Evolutionary conservation across 805 yeast genomes (phyloP), one percentile per base, ranked within the genome.

Genomic region (Zygosaccharomyces bisporus): DNA sequence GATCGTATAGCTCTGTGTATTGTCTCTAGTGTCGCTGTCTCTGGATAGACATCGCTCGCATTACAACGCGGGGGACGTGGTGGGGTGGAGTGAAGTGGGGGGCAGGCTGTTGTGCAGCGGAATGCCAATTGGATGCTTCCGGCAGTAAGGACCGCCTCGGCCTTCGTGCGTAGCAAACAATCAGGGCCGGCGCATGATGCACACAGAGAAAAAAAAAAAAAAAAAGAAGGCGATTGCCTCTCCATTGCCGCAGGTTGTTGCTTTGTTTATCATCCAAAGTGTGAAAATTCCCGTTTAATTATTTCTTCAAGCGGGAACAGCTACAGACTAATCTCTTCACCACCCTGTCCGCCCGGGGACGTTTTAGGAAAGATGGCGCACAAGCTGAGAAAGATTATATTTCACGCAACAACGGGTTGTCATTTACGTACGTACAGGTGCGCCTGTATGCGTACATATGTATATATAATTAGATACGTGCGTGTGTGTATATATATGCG

Each of bases 291-390:
- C 24, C 40, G 32, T 37, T 25, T 37, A 37, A 37, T 37, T 37
- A 37, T 37, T 37, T 37, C 40, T 37, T 25, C 30, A 25, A 37
- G 12, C 19, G 40, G 40, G 40, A 37, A 37, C 32, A 29, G 24
- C 6, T 25, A 25, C 20, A 35, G 37, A 34, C 27, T 20, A 19
- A 34, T 6, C 13, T 34, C 19, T 16, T 16, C 34, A 16, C 16
- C 30, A 21, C 25, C 29, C 23, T 25, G 33, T 37, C 40, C 40
- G 25, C 32, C 33, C 16, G 18, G 39, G 24, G 23, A 25, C 40
- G 30, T 25, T 25, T 37, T 37, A 37, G 40, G 40, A 37, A 37
- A 37, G 30, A 25, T 25, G 40, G 33, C 30, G 40, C 40, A 37
- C 24, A 17, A 37, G 16, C 18, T 36, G 40, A 37, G 40, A 12